A percentile compares a stretch with the other conserved stretches of the same genome.
These are phyloP conservation scores for Pyrenophora graminea DNA, from an alignment of 2,329 filamentous ascomycete genomes.

Conservation along the genomic window DNA sequence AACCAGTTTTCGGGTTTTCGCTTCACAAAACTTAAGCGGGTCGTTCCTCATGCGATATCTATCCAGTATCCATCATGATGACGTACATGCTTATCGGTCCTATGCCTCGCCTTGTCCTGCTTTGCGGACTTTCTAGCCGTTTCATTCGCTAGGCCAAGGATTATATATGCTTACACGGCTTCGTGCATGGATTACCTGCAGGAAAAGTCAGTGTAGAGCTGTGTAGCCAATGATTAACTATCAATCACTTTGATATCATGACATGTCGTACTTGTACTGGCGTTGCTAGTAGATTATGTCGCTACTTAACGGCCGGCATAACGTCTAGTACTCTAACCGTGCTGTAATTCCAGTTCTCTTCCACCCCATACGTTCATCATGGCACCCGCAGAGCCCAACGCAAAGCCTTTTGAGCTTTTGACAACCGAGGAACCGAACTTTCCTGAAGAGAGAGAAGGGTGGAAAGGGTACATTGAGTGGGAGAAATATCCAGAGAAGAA, in stretches of 20 bases:
- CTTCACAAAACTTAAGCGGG: not conserved
- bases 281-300: not conserved
- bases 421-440: slow-evolving; percentile 43
- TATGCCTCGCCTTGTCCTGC: not conserved
- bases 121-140: not conserved
- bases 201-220: not conserved
- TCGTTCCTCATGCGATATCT: not conserved
- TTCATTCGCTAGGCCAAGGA: slow-evolving; percentile 7
- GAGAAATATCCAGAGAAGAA: slow-evolving; percentile 67
- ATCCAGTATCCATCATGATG: slow-evolving; percentile 18
- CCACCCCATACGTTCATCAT: slow-evolving; percentile 17
- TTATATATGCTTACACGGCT: not conserved
- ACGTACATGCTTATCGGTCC: slow-evolving; percentile 14
- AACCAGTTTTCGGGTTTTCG: not conserved
- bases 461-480: slow-evolving; percentile 60
- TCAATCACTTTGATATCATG: slow-evolving; percentile 14
- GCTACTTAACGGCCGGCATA: not conserved
- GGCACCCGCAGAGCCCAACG: slow-evolving; percentile 41
- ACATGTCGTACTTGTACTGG: slow-evolving; percentile 10
- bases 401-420: slow-evolving; percentile 31
- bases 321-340: not conserved
- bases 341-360: not conserved
- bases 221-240: slow-evolving; percentile 7
- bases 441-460: slow-evolving; percentile 51
- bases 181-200: slow-evolving; percentile 9